Percentiles rank a stretch among this genome's conserved stretches.
phyloP scores from a whole-genome alignment of 164 flowering plant genomes.

The Tetrastigma voinierianum region DNA sequence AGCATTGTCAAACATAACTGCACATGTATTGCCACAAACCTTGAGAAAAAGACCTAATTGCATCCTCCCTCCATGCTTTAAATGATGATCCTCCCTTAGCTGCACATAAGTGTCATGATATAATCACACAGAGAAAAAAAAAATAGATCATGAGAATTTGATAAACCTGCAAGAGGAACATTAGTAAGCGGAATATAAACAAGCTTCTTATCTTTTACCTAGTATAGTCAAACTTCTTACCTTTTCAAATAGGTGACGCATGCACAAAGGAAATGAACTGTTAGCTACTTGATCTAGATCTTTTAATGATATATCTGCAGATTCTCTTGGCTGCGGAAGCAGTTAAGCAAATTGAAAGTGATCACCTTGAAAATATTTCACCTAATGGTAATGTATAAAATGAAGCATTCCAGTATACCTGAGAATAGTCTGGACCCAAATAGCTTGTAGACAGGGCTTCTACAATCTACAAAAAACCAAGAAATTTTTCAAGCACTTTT shows the following conservation, averaged over 20 bases:
- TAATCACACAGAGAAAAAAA: not conserved
- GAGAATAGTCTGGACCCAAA: conserved; percentile 92
- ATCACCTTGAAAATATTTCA: conserved; percentile 7
- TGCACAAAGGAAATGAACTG: conserved; percentile 90
- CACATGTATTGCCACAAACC: conserved; percentile 28
- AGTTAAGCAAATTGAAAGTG: not conserved
- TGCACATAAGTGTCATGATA: conserved; percentile 26
- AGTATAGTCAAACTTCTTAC: conserved; percentile 32
- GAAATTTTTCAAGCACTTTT: conserved; percentile 10
- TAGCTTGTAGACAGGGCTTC: conserved; percentile 84
- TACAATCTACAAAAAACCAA: conserved; percentile 52
- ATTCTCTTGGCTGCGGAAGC: conserved; percentile 60
- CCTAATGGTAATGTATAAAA: not conserved
- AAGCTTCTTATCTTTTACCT: not conserved
- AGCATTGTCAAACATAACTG: too few species aligned
- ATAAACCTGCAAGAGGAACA: not conserved
- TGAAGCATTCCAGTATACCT: conserved; percentile 42
- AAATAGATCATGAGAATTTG: not conserved
- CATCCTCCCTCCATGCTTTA: conserved; percentile 97
- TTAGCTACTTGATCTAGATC: conserved; percentile 80
- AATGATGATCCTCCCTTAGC: conserved; percentile 96
- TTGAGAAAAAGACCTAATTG: conserved; percentile 95
- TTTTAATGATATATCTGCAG: conserved; percentile 66
- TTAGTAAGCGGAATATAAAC: not conserved
- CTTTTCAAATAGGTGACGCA: conserved; percentile 93